phyloP scores from a whole-genome alignment of 2,329 filamentous ascomycete genomes.

The Alternaria novae-zelandiae region DNA sequence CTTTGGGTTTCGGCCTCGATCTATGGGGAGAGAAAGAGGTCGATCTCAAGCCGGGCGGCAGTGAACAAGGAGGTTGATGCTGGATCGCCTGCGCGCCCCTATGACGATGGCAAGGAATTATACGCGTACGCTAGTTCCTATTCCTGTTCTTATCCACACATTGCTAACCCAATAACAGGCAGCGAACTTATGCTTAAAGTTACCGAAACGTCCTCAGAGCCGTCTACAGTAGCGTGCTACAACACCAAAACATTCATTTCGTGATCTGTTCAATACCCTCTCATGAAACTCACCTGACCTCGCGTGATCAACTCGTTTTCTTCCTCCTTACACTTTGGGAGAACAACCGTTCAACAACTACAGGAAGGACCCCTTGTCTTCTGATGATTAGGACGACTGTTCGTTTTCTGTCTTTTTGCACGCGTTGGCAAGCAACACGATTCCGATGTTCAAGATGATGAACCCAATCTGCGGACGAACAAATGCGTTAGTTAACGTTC shows the following conservation, averaged over 20 bases:
- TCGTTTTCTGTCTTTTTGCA: background rate
- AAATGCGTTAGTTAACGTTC: background rate
- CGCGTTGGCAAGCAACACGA: too few relatives aligned
- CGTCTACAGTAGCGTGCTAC: background rate
- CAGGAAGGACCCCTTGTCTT: background rate
- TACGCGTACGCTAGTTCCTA: conserved; percentile 17
- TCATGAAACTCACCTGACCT: background rate
- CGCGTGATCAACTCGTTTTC: background rate
- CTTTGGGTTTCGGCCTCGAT: conserved; percentile 38
- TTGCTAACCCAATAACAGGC: background rate
- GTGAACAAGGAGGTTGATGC: conserved; percentile 15
- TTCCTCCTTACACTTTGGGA: too few relatives aligned
- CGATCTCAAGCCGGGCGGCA: conserved; percentile 10
- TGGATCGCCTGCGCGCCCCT: background rate
- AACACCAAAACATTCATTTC: background rate
- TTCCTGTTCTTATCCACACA: background rate
- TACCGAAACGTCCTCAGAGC: background rate
- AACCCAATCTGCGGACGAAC: background rate
- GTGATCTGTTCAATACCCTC: fast-evolving
- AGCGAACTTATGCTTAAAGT: background rate
- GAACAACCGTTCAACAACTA: background rate
- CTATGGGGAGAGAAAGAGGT: conserved; percentile 31
- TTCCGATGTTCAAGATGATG: background rate
- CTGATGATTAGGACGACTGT: background rate
- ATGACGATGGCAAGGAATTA: conserved; percentile 19